Evolutionary conservation across 805 yeast species (phyloP).

Genomic region (Vanderwaltozyma yarrowii): DNA sequence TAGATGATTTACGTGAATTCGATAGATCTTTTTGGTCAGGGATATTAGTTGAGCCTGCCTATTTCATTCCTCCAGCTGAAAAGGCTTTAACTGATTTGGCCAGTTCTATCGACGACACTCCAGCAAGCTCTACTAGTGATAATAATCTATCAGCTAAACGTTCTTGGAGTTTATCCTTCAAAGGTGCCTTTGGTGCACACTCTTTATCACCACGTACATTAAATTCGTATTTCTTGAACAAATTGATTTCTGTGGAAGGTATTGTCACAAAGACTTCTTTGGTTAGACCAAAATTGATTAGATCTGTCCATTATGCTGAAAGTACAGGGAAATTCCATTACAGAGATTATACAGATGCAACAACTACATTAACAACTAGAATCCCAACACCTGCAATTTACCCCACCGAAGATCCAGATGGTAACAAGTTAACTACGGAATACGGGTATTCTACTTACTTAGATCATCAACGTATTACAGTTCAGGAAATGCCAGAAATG

Average conservation of each 20-base stretch:
- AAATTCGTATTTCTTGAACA: constrained; percentile 64
- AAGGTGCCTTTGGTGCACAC: constrained; percentile 87
- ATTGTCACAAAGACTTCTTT: constrained; percentile 90
- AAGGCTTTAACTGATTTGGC: constrained; percentile 77
- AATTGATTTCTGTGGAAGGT: constrained; percentile 83
- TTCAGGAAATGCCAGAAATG: constrained; percentile 95
- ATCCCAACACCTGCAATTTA: constrained; percentile 64
- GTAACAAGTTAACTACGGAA: constrained; percentile 80
- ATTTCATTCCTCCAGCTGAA: constrained; percentile 81
- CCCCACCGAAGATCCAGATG: constrained; percentile 89
- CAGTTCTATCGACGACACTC: constrained; percentile 39
- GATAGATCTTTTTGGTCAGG: constrained; percentile 74
- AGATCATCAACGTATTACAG: constrained; percentile 87
- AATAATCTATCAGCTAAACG: constrained; percentile 44
- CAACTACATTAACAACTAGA: constrained; percentile 58
- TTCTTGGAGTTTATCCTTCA: constrained; percentile 55
- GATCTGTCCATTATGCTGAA: constrained; percentile 90
- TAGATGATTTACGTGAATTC: constrained; percentile 83
- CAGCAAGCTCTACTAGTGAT: constrained; percentile 27
- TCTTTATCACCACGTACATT: constrained; percentile 82
- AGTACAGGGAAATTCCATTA: constrained; percentile 76
- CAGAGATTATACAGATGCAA: constrained; percentile 85
- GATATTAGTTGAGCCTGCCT: constrained; percentile 65
- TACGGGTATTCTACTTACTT: constrained; percentile 87
- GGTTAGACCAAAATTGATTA: constrained; percentile 82